Evolutionary conservation across 2,329 filamentous ascomycete genomes (phyloP), one percentile per base, ranked within the genome.

Genomic region (Aspergillus candidus): DNA sequence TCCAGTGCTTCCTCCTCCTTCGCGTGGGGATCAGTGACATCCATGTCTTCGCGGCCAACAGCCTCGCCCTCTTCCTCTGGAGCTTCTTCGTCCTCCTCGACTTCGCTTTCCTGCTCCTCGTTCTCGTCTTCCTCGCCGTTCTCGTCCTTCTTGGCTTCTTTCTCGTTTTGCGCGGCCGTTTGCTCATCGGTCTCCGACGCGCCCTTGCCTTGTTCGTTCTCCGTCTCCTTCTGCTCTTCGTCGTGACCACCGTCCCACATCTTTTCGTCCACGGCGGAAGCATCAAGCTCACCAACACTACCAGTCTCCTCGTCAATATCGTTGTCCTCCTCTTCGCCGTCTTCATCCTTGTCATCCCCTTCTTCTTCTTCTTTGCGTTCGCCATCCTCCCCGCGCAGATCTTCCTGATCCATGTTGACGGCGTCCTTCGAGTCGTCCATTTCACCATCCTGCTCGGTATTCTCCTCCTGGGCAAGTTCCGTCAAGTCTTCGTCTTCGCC

Each of bases 191-290:
- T 63, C 34, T 76, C 69, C 11, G 72, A 65, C 10, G 64, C 58
- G 36, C 77, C 71, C 68, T 76, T 67, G 55, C 73, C 52, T 69
- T 79, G 54, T 68, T 96, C 86, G 54, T 93, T 93, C 38, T 91
- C 85, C 1, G 86, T 82, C 38, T 90, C 82, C 46, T 72, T 73
- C 44, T 73, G 68, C 35, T 90, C 78, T 38, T 84, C 76, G 35
- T 88, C 83, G 32, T 71, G 70, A 36, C 83, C 82, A 32, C 89
- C 90, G 66, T 98, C 90, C 93, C 93, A 98, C 79, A 97, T 89
- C 74, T 97, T 98, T 71, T 98, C 94, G 62, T 98, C 94, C 1
- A 97, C 86, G 14, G 91, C 87, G 12, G 82, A 86, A 11, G 88
- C 84, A 55, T 95, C 91, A 34, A 95, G 74, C 57, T 94, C 88